These are phyloP conservation scores for Leucoagaricus sp. DNA, from an alignment of 1,284 basidiomycete genomes.

Conservation along the genomic window DNA sequence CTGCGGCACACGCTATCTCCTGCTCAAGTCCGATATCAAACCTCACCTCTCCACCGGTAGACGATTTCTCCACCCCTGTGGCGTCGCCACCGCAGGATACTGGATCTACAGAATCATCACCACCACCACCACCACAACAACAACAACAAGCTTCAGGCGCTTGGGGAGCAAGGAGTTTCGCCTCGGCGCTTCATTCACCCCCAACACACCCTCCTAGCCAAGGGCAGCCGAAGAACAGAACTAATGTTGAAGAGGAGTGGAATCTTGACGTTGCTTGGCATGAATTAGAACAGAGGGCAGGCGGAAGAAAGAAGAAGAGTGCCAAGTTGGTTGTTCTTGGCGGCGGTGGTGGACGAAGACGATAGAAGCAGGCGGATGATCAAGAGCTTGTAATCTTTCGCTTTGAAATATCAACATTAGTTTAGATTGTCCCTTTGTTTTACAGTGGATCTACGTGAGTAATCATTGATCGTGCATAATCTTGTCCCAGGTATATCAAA, in stretches of 20 bases:
- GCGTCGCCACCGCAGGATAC: constrained; percentile 10
- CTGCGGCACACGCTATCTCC: constrained; percentile 3
- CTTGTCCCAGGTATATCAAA: not conserved
- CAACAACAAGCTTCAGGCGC: constrained; percentile 46
- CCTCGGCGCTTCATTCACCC: constrained; percentile 63
- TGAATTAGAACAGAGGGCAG: constrained; percentile 66
- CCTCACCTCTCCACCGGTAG: constrained; percentile 11
- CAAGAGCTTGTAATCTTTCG: not conserved
- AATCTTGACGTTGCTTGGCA: constrained; percentile 82
- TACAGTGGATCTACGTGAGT: not conserved
- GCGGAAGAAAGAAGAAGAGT: constrained; percentile 61
- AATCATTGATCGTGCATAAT: not conserved
- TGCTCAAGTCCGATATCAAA: not conserved
- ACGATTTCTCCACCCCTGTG: constrained; percentile 30
- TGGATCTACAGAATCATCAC: constrained; percentile 19
- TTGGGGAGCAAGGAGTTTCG: constrained; percentile 80
- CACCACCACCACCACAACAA: constrained; percentile 22
- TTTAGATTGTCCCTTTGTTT: not conserved
- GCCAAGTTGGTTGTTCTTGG: constrained; percentile 73
- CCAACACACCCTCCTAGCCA: constrained; percentile 20
- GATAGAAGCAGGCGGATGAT: not conserved
- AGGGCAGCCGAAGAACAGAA: constrained; percentile 28
- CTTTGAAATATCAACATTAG: not conserved
- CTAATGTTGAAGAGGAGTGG: constrained; percentile 67
- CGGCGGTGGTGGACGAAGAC: constrained; percentile 49